Evolutionary conservation across 305 asterid species (phyloP), one percentile per base, ranked within the genome.

Genomic region (Fraxinus nigra): DNA sequence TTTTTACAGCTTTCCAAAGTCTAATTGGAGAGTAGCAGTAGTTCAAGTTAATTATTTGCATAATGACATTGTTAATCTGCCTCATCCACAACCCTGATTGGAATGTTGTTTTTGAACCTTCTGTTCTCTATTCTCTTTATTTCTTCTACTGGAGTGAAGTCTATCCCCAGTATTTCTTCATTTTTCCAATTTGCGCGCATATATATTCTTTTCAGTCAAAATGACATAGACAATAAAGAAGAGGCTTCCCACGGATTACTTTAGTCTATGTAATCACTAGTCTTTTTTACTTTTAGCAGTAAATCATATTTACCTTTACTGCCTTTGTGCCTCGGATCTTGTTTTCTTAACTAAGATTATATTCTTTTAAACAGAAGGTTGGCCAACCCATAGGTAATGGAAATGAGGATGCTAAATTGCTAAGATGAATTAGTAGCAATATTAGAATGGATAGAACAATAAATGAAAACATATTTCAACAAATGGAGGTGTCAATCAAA

Each of bases 231-330:
- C 10, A 18, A 5, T 32, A 9, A 0, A 34, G 11, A 0, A 34
- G 11, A 37, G 43, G 35, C 63, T 78, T 38, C 14, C 35, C 18
- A 1, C 16, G 34, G 48, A 38, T 79, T 65, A 51, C 6, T 40
- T 11, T 13, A 16, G 46, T 30, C 77, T 24, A 24, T 26, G 32
- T 18, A 11, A 20, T 24, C 24, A 8, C 54, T 48, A 2, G 7
- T 13, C n/a, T 14, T 20, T 18, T 78, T n/a, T 7, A 40, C 3
- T 40, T 40, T 40, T 40, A 43, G 54, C 54, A 11, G 54, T 56
- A 51, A 7, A 56, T 40, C 67, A 14, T 80, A 14, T 80, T 35
- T 75, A 37, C 75, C 84, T 81, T 81, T 74, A 13, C n/a, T 59
- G 26, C 11, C 28, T 30, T 7, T 24, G 14, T 51, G 22, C 20